Percentiles rank a stretch among this genome's conserved stretches.
These are phyloP conservation scores for Schoenoplectus triqueter DNA, from an alignment of 202 grass and related monocot genomes.

Conservation along the genomic window DNA sequence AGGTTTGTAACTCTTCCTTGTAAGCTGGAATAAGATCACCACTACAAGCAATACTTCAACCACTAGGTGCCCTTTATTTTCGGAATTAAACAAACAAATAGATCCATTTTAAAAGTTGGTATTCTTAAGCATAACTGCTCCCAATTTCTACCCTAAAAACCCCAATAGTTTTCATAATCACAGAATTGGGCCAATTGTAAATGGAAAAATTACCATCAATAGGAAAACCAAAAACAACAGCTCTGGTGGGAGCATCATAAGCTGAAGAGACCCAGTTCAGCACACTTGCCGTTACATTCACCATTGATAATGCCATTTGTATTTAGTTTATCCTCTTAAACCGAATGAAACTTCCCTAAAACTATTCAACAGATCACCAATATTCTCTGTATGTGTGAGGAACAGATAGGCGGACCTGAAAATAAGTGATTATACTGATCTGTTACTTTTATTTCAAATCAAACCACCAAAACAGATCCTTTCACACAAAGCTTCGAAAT, in stretches of 20 bases:
- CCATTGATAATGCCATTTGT: constrained; percentile 57
- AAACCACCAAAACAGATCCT: neutral
- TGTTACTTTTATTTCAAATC: neutral
- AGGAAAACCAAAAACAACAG: constrained; percentile 84
- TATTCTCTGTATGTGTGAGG: neutral
- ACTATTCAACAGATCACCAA: neutral
- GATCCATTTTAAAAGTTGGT: neutral
- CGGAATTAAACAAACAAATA: constrained; percentile 41
- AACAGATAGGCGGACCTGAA: constrained; percentile 4
- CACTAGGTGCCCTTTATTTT: constrained; percentile 76
- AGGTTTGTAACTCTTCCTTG: constrained; percentile 92
- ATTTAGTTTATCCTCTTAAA: neutral
- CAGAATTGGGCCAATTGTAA: constrained; percentile 8
- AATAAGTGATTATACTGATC: neutral
- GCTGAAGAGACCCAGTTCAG: constrained; percentile 64
- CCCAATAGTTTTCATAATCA: neutral
- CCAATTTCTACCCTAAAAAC: neutral
- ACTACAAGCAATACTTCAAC: constrained; percentile 87
- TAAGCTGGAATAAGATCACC: constrained; percentile 91
- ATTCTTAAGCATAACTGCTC: neutral
- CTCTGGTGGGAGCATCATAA: constrained; percentile 72
- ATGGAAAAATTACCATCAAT: constrained; percentile 66
- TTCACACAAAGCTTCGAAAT: neutral
- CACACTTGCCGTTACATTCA: constrained; percentile 61
- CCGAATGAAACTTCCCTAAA: neutral